These are phyloP conservation scores for Hypoxylon sp. DNA, from an alignment of 2,329 filamentous ascomycete species.

Conservation along the genomic window DNA sequence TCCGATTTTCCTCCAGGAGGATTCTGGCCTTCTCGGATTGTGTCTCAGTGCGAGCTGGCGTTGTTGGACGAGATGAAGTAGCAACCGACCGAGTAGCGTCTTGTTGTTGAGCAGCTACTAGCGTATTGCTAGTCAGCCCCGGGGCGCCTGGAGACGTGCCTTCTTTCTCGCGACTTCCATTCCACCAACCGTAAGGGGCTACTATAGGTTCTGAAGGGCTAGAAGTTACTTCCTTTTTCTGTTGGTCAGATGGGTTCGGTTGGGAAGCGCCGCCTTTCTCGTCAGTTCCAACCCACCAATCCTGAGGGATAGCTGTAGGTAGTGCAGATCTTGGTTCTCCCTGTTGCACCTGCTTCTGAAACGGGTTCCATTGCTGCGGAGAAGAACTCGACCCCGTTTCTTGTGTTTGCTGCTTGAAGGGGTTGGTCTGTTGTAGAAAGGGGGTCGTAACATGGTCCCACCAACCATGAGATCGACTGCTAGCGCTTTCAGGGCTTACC, in stretches of 20 bases:
- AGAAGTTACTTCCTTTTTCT: constrained; percentile 45
- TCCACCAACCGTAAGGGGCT: constrained; percentile 51
- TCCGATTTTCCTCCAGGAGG: constrained; percentile 57
- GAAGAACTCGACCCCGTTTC: constrained; percentile 43
- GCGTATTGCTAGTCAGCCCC: constrained; percentile 42
- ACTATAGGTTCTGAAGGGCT: constrained; percentile 19
- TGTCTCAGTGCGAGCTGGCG: constrained; percentile 45
- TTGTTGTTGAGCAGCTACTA: constrained; percentile 42
- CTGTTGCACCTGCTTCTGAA: constrained; percentile 61
- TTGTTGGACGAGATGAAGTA: constrained; percentile 51
- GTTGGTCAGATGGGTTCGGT: constrained; percentile 57
- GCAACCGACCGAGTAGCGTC: constrained; percentile 45
- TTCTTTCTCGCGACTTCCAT: constrained; percentile 49
- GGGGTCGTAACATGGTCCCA: constrained; percentile 84
- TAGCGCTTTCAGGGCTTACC: constrained; percentile 64
- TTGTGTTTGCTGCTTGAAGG: constrained; percentile 58
- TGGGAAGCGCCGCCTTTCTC: constrained; percentile 52
- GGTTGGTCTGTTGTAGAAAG: constrained; percentile 67
- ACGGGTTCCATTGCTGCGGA: constrained; percentile 66
- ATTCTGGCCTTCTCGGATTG: constrained; percentile 59
- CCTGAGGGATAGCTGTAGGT: constrained; percentile 33
- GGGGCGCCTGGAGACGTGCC: constrained; percentile 25
- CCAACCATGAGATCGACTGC: constrained; percentile 76
- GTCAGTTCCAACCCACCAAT: constrained; percentile 50
- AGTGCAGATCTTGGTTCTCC: constrained; percentile 14